Conservation (phyloP, 2,329 filamentous ascomycete species). For the Ophiostoma ips region DNA sequence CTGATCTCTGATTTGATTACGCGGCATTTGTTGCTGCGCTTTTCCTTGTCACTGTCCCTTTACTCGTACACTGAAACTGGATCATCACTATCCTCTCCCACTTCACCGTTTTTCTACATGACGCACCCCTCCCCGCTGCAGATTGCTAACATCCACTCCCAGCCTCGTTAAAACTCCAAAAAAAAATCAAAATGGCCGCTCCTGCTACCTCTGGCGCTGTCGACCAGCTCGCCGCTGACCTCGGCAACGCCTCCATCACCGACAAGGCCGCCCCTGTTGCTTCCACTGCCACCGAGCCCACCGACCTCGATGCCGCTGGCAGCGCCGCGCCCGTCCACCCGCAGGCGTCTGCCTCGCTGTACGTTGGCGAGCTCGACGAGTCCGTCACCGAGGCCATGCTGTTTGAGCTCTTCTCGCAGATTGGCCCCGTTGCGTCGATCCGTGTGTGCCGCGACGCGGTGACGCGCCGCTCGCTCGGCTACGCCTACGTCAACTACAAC, state of each 20-base stretch:
- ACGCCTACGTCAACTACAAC: conserved; percentile 99
- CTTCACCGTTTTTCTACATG: neutral
- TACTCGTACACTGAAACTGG: too few relatives aligned
- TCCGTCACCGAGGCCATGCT: conserved; percentile 99
- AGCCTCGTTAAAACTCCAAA: conserved; percentile 13
- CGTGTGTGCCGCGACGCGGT: conserved; percentile 99
- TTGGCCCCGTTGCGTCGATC: conserved; percentile 96
- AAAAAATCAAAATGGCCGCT: conserved; percentile 43
- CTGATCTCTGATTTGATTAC: too few relatives aligned
- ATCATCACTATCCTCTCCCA: neutral
- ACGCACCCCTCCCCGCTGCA: too few relatives aligned
- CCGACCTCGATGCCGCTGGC: conserved; percentile 49
- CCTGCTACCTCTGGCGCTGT: conserved; percentile 46
- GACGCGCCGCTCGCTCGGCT: conserved; percentile 94
- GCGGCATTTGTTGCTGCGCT: too few relatives aligned
- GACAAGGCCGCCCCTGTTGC: conserved; percentile 53
- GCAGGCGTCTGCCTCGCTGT: conserved; percentile 91
- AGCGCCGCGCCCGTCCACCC: conserved; percentile 62
- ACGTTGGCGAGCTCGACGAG: conserved; percentile 95
- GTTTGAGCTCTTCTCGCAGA: conserved; percentile 99
- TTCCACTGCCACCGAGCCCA: conserved; percentile 57
- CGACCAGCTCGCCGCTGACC: conserved; percentile 71
- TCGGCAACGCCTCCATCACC: conserved; percentile 57
- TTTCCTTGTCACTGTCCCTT: too few relatives aligned
- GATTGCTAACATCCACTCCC: conserved; percentile 9